Conservation (phyloP, 1,139 yeast genomes). For the Debaryomyces sp. region DNA sequence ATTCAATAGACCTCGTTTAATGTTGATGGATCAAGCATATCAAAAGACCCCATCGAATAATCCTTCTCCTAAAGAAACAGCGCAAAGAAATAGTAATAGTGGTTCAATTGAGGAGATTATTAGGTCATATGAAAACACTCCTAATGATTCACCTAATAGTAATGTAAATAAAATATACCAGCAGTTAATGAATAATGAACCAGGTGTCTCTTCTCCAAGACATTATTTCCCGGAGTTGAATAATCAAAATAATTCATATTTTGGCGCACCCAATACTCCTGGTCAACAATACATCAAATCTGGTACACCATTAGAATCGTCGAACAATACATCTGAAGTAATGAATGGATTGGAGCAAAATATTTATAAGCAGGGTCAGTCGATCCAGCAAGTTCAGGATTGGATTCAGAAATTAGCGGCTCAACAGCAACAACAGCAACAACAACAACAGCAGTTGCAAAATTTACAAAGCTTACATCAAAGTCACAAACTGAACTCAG, state of each 20-base stretch:
- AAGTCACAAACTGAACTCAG: background rate
- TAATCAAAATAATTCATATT: conserved; percentile 16
- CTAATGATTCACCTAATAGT: conserved; percentile 15
- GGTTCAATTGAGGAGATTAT: conserved; percentile 43
- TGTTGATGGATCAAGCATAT: conserved; percentile 48
- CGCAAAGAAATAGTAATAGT: conserved; percentile 12
- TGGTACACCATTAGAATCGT: conserved; percentile 5
- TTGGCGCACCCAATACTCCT: conserved; percentile 13
- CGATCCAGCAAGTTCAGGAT: conserved; percentile 60
- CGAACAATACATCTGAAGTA: conserved; percentile 17
- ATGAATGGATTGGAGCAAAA: conserved; percentile 46
- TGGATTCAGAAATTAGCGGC: conserved; percentile 53
- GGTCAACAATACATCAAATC: conserved; percentile 7
- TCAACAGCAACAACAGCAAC: conserved; percentile 39
- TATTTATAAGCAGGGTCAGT: conserved; percentile 53
- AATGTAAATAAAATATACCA: conserved; percentile 35
- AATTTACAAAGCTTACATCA: conserved; percentile 7
- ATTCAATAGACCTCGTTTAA: conserved; percentile 38
- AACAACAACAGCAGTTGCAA: conserved; percentile 22
- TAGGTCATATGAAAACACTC: conserved; percentile 31
- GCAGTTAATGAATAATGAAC: conserved; percentile 32
- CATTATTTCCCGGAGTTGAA: conserved; percentile 37
- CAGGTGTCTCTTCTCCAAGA: conserved; percentile 29
- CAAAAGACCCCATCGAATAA: conserved; percentile 18
- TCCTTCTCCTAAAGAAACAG: conserved; percentile 6